Evolutionary conservation across 2,329 filamentous ascomycete species (phyloP).

Genomic region (Fusarium pseudograminearum): DNA sequence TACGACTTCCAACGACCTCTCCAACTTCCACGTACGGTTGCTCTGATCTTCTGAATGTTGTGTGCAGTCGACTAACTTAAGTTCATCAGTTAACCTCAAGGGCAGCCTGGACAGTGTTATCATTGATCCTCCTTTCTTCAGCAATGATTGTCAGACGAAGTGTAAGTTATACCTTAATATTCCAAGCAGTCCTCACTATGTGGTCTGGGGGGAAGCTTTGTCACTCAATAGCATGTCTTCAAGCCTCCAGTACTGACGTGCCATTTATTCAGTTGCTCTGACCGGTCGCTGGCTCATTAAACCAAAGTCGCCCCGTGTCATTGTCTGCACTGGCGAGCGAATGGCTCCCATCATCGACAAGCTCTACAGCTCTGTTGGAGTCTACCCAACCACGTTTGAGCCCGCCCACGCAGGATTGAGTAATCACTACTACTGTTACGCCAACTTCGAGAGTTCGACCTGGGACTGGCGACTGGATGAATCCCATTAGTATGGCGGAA

Average conservation of each 20-base stretch:
- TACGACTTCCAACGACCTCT: constrained; percentile 81
- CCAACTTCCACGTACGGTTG: constrained; percentile 66
- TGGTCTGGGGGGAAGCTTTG: background rate
- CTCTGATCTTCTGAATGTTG: background rate
- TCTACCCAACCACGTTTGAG: constrained; percentile 75
- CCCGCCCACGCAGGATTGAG: constrained; percentile 78
- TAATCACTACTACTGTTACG: constrained; percentile 85
- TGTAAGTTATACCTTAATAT: constrained; percentile 56
- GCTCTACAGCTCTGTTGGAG: constrained; percentile 74
- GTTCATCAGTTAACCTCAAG: constrained; percentile 64
- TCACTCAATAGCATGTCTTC: background rate
- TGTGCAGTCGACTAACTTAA: background rate
- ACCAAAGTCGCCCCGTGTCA: constrained; percentile 57
- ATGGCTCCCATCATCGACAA: constrained; percentile 74
- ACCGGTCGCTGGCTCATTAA: constrained; percentile 80
- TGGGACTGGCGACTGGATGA: constrained; percentile 58
- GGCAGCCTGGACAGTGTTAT: constrained; percentile 76
- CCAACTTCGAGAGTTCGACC: constrained; percentile 76
- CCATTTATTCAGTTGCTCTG: constrained; percentile 68
- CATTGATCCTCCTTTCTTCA: constrained; percentile 83
- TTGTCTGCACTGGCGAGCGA: constrained; percentile 82
- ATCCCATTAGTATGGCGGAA: constrained; percentile 7
- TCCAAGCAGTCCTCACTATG: background rate
- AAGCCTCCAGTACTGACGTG: constrained; percentile 27
- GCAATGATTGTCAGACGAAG: constrained; percentile 84